Percentiles rank a stretch among this genome's conserved stretches.
These are phyloP conservation scores for Lanmaoa rubissima DNA, from an alignment of 768 basidiomycete species.

Conservation along the genomic window DNA sequence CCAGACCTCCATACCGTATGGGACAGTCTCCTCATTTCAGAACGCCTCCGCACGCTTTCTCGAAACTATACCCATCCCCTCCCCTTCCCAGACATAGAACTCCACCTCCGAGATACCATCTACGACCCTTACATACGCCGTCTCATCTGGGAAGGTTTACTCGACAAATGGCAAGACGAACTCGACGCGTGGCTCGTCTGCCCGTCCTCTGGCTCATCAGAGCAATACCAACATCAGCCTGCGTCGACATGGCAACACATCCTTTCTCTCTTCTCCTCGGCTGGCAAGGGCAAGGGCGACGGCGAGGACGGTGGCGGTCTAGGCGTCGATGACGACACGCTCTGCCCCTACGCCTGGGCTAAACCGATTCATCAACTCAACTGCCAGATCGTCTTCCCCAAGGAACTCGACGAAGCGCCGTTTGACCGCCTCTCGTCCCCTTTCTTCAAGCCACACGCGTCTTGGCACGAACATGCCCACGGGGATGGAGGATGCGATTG, in stretches of 20 bases:
- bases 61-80: conserved; percentile 77
- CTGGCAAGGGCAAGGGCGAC: neutral
- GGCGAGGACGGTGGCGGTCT: conserved; percentile 29
- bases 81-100: conserved; percentile 64
- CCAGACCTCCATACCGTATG: conserved; percentile 83
- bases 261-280: conserved; percentile 7
- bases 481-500: neutral
- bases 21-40: conserved; percentile 81
- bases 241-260: conserved; percentile 29
- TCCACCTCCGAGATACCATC: conserved; percentile 68
- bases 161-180: conserved; percentile 63
- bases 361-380: conserved; percentile 71
- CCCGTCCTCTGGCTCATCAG: conserved; percentile 34
- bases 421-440: conserved; percentile 34
- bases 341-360: conserved; percentile 84
- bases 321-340: conserved; percentile 48
- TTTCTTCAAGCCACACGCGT: neutral
- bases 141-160: conserved; percentile 81
- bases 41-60: conserved; percentile 70
- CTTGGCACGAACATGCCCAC: neutral
- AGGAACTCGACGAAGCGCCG: conserved; percentile 49
- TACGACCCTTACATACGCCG: conserved; percentile 88
- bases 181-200: conserved; percentile 67
- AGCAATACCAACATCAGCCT: conserved; percentile 3
- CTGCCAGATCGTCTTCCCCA: conserved; percentile 81